Percentiles rank a stretch among this genome's conserved stretches.
Conservation (phyloP, 2,329 filamentous ascomycete genomes). For the Scleromitrula shiraiana region DNA sequence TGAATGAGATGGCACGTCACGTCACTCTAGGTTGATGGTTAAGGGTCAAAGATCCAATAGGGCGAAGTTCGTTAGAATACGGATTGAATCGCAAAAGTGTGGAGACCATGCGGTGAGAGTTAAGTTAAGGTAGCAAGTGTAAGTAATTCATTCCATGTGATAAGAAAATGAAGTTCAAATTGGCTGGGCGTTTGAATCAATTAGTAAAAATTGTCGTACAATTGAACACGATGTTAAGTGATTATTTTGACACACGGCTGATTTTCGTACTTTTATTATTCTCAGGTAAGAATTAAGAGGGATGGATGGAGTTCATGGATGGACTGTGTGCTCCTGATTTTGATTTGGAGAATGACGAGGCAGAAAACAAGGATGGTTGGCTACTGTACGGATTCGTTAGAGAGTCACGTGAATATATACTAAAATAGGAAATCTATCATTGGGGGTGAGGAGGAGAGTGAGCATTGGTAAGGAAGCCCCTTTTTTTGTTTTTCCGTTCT, state of each 20-base stretch:
- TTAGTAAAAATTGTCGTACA: neutral
- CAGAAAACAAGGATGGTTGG: too few species aligned
- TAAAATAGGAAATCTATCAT: too few species aligned
- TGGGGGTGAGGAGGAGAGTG: too few species aligned
- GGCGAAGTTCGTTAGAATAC: conserved; percentile 2
- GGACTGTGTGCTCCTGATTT: too few species aligned
- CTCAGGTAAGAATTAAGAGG: neutral
- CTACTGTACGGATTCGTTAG: too few species aligned
- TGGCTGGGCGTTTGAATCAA: conserved; percentile 5
- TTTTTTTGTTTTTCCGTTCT: too few species aligned
- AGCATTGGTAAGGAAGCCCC: too few species aligned
- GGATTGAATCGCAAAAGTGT: conserved; percentile 1
- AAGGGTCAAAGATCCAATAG: conserved; percentile 1
- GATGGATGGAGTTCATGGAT: too few species aligned
- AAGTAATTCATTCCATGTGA: conserved; percentile 6
- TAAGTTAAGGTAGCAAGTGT: too few species aligned
- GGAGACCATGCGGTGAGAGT: conserved; percentile 7
- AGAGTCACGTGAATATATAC: too few species aligned
- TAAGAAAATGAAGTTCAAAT: conserved; percentile 5
- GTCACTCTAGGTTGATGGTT: conserved; percentile 4
- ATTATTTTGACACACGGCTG: conserved; percentile 1
- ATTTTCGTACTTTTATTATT: conserved; percentile 1
- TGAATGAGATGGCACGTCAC: conserved; percentile 11
- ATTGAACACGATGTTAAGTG: conserved; percentile 8
- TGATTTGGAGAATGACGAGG: too few species aligned